Evolutionary conservation across 2,329 filamentous ascomycete genomes (phyloP).

Genomic region (Decorospora gaudefroyi): DNA sequence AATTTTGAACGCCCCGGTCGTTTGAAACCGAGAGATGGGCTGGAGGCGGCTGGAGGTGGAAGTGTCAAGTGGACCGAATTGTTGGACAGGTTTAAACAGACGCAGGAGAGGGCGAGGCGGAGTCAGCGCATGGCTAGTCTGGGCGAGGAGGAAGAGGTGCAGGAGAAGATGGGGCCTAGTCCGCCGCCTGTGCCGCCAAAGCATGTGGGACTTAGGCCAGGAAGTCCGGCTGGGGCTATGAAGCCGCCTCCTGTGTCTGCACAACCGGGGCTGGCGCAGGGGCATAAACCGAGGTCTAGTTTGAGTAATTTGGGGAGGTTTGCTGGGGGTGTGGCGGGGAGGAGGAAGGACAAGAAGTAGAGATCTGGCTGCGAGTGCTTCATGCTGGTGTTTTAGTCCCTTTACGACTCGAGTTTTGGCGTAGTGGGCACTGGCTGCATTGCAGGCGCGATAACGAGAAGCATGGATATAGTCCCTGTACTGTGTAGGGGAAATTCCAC

Average conservation of each 20-base stretch:
- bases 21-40: slow-evolving; percentile 66
- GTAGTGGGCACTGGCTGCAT: slow-evolving; percentile 27
- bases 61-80: slow-evolving; percentile 90
- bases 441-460: slow-evolving; percentile 17
- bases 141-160: slow-evolving; percentile 41
- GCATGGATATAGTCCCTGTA: neutral
- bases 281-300: slow-evolving; percentile 48
- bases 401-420: slow-evolving; percentile 8
- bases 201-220: slow-evolving; percentile 25
- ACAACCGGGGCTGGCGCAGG: slow-evolving; percentile 24
- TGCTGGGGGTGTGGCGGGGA: slow-evolving; percentile 48
- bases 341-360: slow-evolving; percentile 45
- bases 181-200: slow-evolving; percentile 37
- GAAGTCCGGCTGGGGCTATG: slow-evolving; percentile 29
- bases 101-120: slow-evolving; percentile 83
- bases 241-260: slow-evolving; percentile 27
- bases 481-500: neutral
- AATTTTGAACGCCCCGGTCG: slow-evolving; percentile 62
- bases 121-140: slow-evolving; percentile 61
- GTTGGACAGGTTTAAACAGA: slow-evolving; percentile 89
- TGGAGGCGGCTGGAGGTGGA: slow-evolving; percentile 64
- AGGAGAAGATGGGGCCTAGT: slow-evolving; percentile 36
- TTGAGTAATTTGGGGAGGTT: slow-evolving; percentile 53
- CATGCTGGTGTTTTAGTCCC: neutral
- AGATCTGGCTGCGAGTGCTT: neutral